Base-by-base conservation (phyloP, 352 stramenopile genomes). In the Phytophthora ramorum region DNA sequence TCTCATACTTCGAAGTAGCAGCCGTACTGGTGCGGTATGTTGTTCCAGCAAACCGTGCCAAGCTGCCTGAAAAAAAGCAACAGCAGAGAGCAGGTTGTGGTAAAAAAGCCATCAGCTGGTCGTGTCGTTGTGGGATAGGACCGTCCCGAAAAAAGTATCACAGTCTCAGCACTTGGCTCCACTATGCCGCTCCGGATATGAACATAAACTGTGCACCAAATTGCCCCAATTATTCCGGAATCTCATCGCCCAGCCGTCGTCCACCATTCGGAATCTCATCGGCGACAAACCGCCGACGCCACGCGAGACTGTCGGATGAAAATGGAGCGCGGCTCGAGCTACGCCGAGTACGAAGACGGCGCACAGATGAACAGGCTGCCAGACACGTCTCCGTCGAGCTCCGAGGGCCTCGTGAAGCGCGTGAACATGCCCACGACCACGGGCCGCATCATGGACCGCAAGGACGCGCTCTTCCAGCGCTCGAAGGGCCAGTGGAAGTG, bases 401-500 rank as follows among this genome's bases (percentile, higher is more conserved):
- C 66, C 13, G 60, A 62, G 40, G 45, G 22, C 35, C 66, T 34
- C 3, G 35, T 43, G 8, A 76, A 76, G 55, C 69, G 67, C 32
- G 26, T 77, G 3, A 59, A 50, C 46, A 63, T 76, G 17, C 52
- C 69, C 0, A 63, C 71, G 12, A 66, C 58, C 50, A 91, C 85
- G 24, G 76, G 68, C 8, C 82, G 85, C 46, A 89, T 93, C 47
- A 90, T 93, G 67, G 85, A 93, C 65, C 82, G 85, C 54, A 82
- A 83, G 41, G 85, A 91, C 58, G 64, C 63, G n/a, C 52, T 73
- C 24, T 84, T 90, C 50, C 66, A 88, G 66, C 83, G 85, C 59
- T 93, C 85, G 10, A 85, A 86, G 56, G 85, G 85, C 10, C 82
- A 87, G 62, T 93, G 85, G 85, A 93, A 93, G 85, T 93, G 62